phyloP scores from a whole-genome alignment of 768 basidiomycete species.

The Hericium erinaceus region DNA sequence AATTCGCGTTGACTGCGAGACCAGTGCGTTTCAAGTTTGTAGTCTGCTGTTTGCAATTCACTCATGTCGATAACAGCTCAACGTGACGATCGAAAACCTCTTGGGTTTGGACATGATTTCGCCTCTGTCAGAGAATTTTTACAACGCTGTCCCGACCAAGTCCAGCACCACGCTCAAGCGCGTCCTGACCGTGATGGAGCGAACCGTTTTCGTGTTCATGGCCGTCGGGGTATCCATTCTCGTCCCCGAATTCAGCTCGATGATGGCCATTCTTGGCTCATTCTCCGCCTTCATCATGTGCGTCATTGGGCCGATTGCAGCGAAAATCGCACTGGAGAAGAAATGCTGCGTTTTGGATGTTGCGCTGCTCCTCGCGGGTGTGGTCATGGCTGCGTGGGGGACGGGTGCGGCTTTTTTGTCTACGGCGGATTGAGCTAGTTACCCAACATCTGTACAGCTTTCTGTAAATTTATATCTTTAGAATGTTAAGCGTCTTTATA shows the following conservation, averaged over 20 bases:
- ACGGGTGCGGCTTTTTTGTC: slow-evolving; percentile 55
- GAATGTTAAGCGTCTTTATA: not conserved
- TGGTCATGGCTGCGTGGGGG: slow-evolving; percentile 70
- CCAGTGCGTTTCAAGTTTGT: slow-evolving; percentile 42
- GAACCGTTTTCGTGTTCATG: slow-evolving; percentile 46
- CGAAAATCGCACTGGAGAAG: slow-evolving; percentile 52
- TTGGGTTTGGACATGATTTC: slow-evolving; percentile 50
- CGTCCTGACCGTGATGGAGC: slow-evolving; percentile 39
- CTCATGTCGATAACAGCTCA: slow-evolving; percentile 40
- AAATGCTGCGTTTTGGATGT: slow-evolving; percentile 44
- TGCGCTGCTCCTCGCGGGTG: slow-evolving; percentile 39
- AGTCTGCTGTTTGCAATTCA: not conserved
- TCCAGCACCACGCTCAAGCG: slow-evolving; percentile 25
- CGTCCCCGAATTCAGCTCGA: slow-evolving; percentile 69
- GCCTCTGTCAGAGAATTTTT: slow-evolving; percentile 12
- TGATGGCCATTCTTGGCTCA: slow-evolving; percentile 90
- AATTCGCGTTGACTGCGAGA: slow-evolving; percentile 78
- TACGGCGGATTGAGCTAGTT: slow-evolving; percentile 6
- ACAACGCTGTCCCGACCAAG: slow-evolving; percentile 19
- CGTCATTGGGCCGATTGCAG: slow-evolving; percentile 56
- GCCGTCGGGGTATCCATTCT: slow-evolving; percentile 64
- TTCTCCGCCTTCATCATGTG: slow-evolving; percentile 63
- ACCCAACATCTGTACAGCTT: not conserved
- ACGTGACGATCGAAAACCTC: slow-evolving; percentile 71
- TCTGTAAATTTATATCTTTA: not conserved